Evolutionary conservation across 2,329 filamentous ascomycete genomes (phyloP), one percentile per base, ranked within the genome.

Genomic region (Fusarium begoniae): DNA sequence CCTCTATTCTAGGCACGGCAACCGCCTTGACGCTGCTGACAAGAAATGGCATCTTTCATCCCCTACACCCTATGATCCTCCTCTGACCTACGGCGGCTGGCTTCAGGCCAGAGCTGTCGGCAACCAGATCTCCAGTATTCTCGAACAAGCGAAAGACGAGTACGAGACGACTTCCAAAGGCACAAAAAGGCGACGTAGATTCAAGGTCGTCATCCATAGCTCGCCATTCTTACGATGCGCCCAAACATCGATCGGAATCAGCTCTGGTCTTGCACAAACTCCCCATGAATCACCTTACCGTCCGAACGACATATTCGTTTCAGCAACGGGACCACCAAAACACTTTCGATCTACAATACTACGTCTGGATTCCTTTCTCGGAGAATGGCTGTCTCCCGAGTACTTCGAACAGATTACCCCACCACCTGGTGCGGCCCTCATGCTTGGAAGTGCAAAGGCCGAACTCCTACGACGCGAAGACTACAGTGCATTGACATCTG

Each of bases 151-250:
- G 63, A 87, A 87, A 75, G 81, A 81, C 55, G 83, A 87, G 55
- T 80, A 85, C 56, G 82, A 85, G 55, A 78, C 79, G 35, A 75
- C 76, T 41, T 73, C 69, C 51, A 77, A 71, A 20, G 70, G 61
- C 50, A 60, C 59, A 10, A 75, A 75, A 56, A 85, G 84, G 71
- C 90, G 87, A 80, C 88, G 87, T 75, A 88, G 90, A 75, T 94
- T 93, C 83, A 93, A 92, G 79, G 88, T 98, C 65, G 89, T 97
- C 76, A 90, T 99, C 65, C 96, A 99, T 83, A 93, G 91, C 73
- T 98, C 96, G n/a, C 96, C 96, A 1, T 99, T 96, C 79, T 85
- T 98, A 60, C 90, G 96, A 82, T 99, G 96, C 81, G 88, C 98
- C 20, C 96, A 99, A 83, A 98, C 96, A 1, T 94, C 95, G 18